phyloP scores from a whole-genome alignment of 495 filamentous ascomycete species.

The Aspergillus saccharolyticus region DNA sequence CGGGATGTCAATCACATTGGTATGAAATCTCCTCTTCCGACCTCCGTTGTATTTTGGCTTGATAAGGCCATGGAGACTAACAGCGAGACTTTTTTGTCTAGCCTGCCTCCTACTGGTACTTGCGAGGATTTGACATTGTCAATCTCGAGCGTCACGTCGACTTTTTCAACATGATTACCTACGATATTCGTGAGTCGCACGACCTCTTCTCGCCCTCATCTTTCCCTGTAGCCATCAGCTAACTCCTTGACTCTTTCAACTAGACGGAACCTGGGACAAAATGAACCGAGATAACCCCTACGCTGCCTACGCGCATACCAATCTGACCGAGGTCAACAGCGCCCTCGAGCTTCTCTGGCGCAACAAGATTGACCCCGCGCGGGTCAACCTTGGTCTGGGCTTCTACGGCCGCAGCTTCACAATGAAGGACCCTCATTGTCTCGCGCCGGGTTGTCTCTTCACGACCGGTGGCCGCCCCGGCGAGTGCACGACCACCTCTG shows the following conservation, averaged over 20 bases:
- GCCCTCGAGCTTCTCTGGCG: conserved; percentile 37
- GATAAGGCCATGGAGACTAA: conserved; percentile 9
- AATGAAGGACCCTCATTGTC: conserved; percentile 29
- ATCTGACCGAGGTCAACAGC: conserved; percentile 36
- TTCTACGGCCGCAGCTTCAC: conserved; percentile 42
- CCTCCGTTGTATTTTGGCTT: conserved; percentile 4
- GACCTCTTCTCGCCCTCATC: neutral
- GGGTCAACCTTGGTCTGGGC: conserved; percentile 39
- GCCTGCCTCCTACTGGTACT: conserved; percentile 38
- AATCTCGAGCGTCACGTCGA: conserved; percentile 40
- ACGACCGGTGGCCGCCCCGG: conserved; percentile 20
- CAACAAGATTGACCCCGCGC: conserved; percentile 25
- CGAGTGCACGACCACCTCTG: conserved; percentile 27
- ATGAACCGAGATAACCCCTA: conserved; percentile 15
- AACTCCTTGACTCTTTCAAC: neutral
- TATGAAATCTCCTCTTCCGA: neutral
- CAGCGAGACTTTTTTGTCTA: neutral
- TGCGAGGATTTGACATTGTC: conserved; percentile 40
- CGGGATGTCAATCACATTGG: conserved; percentile 32
- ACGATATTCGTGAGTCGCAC: conserved; percentile 35
- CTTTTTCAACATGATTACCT: conserved; percentile 49
- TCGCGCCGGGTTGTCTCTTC: conserved; percentile 27
- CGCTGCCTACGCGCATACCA: conserved; percentile 29
- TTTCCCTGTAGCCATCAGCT: neutral
- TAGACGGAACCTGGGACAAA: conserved; percentile 25